Evolutionary conservation across 352 stramenopile genomes (phyloP).

Genomic region (Phytopythium oedochilum): DNA sequence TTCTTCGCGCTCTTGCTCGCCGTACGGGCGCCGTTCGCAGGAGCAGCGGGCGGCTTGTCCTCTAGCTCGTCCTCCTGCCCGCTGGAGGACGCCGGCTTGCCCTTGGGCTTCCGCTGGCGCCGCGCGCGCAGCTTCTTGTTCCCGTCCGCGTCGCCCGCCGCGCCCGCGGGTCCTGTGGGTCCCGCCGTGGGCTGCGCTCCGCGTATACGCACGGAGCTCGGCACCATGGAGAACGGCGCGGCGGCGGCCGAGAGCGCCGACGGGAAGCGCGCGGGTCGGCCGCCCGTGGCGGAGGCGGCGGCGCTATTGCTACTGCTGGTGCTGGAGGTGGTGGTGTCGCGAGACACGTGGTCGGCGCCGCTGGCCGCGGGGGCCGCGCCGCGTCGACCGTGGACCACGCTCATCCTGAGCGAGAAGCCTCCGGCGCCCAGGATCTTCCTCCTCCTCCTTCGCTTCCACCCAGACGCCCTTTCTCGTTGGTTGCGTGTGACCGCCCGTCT

Average conservation of each 20-base stretch:
- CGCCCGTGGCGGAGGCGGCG: too few species aligned
- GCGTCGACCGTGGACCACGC: slow-evolving; percentile 25
- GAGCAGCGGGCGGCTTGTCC: slow-evolving; percentile 1
- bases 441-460: too few species aligned
- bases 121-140: slow-evolving; percentile 3
- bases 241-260: slow-evolving; percentile 15
- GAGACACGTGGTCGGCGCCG: slow-evolving; percentile 21
- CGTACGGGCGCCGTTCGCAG: not conserved
- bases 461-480: too few species aligned
- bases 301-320: too few species aligned
- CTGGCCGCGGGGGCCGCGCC: not conserved
- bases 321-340: slow-evolving; percentile 12
- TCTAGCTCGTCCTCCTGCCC: slow-evolving; percentile 4
- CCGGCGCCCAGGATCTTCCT: not conserved
- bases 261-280: slow-evolving; percentile 3
- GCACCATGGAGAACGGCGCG: slow-evolving; percentile 23
- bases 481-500: too few species aligned
- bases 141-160: not conserved
- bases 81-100: not conserved
- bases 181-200: not conserved
- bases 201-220: slow-evolving; percentile 18
- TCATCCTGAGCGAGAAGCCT: slow-evolving; percentile 6
- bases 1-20: slow-evolving; percentile 6
- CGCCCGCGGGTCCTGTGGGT: not conserved
- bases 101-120: slow-evolving; percentile 15